A percentile compares a stretch with the other conserved stretches of the same genome.
phyloP scores from a whole-genome alignment of 371 early-diverging fungal species.

The Cokeromyces recurvatus region DNA sequence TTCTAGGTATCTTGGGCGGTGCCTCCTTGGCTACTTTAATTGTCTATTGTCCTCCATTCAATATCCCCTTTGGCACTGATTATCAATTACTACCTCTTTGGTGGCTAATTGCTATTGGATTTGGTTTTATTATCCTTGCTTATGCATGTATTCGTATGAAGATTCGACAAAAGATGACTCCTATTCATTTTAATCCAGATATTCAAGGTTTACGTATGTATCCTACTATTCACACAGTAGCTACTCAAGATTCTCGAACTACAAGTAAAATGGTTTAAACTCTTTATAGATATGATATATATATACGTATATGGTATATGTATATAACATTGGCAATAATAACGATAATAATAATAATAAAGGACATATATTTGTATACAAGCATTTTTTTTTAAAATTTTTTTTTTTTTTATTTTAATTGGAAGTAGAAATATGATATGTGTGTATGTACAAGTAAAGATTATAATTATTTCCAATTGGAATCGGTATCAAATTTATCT shows the following conservation, averaged over 20 bases:
- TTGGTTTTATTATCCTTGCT: slow-evolving; percentile 71
- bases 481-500: too few relatives aligned
- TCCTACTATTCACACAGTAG: slow-evolving; percentile 47
- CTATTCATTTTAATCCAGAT: slow-evolving; percentile 65
- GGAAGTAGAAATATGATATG: too few relatives aligned
- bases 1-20: slow-evolving; percentile 62
- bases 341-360: too few relatives aligned
- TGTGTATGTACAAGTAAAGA: too few relatives aligned
- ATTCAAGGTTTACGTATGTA: slow-evolving; percentile 73
- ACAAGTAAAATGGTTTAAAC: slow-evolving; percentile 5
- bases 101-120: slow-evolving; percentile 78
- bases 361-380: too few relatives aligned
- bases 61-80: slow-evolving; percentile 65
- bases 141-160: slow-evolving; percentile 67
- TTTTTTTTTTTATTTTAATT: too few relatives aligned
- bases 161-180: slow-evolving; percentile 50
- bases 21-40: slow-evolving; percentile 59
- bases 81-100: slow-evolving; percentile 60
- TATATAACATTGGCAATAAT: too few relatives aligned
- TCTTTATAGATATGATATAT: too few relatives aligned
- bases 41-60: slow-evolving; percentile 80
- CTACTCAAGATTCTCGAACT: slow-evolving; percentile 7
- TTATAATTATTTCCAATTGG: too few relatives aligned
- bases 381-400: too few relatives aligned
- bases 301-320: too few relatives aligned